Conservation (phyloP, 1,284 basidiomycete species). For the Coriolopsis trogii region DNA sequence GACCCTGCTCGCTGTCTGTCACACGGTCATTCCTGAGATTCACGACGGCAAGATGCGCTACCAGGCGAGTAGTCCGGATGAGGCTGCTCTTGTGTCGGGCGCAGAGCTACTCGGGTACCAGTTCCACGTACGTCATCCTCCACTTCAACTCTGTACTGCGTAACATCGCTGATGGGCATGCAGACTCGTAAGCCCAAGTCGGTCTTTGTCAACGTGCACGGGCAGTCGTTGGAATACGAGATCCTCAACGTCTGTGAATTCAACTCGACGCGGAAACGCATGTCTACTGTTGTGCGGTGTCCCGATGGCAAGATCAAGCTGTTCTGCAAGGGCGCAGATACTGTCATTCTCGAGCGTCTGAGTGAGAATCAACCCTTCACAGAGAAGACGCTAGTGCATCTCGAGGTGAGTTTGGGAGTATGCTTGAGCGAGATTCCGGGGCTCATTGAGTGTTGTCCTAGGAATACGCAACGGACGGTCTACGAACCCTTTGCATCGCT, state of each 20-base stretch:
- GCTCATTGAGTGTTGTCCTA: slow-evolving; percentile 32
- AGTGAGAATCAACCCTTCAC: slow-evolving; percentile 82
- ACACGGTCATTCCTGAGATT: slow-evolving; percentile 97
- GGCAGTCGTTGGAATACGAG: slow-evolving; percentile 80
- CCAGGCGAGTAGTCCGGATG: slow-evolving; percentile 98
- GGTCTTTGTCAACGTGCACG: slow-evolving; percentile 85
- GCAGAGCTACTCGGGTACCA: slow-evolving; percentile 93
- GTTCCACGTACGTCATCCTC: slow-evolving; percentile 74
- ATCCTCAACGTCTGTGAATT: slow-evolving; percentile 98
- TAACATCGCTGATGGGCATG: not conserved
- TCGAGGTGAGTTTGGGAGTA: too few relatives aligned
- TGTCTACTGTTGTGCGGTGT: slow-evolving; percentile 92
- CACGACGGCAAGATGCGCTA: slow-evolving; percentile 85
- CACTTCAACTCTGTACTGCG: too few relatives aligned
- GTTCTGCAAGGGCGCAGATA: slow-evolving; percentile 98
- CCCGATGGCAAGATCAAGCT: slow-evolving; percentile 93
- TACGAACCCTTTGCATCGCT: slow-evolving; percentile 96
- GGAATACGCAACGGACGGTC: slow-evolving; percentile 96
- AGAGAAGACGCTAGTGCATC: slow-evolving; percentile 87
- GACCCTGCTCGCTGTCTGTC: slow-evolving; percentile 92
- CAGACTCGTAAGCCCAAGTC: slow-evolving; percentile 96
- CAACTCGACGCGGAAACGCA: slow-evolving; percentile 96
- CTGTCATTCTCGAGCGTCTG: slow-evolving; percentile 91
- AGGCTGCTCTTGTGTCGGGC: slow-evolving; percentile 94
- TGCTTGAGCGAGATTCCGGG: too few relatives aligned